phyloP scores from a whole-genome alignment of 2,329 filamentous ascomycete species.

The Rhytidhysteron rufulum region DNA sequence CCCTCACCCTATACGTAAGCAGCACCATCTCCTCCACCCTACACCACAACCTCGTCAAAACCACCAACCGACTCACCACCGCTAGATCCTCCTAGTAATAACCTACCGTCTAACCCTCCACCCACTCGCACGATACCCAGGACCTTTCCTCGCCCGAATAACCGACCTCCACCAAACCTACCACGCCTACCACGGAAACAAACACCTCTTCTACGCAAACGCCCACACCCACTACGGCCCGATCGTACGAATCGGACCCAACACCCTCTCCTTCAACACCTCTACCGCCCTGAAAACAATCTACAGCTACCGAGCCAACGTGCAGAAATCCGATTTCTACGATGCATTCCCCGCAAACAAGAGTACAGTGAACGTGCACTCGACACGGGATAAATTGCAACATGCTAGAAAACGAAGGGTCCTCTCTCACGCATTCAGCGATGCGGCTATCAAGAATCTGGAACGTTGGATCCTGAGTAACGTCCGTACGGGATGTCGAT shows the following conservation, averaged over 20 bases:
- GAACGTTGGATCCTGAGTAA: constrained; percentile 45
- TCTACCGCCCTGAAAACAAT: constrained; percentile 49
- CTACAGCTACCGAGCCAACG: constrained; percentile 46
- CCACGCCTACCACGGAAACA: constrained; percentile 69
- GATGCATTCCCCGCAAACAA: constrained; percentile 43
- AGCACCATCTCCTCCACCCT: neutral
- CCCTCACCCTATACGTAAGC: neutral
- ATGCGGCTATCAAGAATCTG: constrained; percentile 42
- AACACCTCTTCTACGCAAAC: constrained; percentile 68
- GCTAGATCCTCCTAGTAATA: constrained; percentile 11
- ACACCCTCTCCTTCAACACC: constrained; percentile 73
- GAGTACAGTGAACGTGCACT: constrained; percentile 41
- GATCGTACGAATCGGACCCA: constrained; percentile 75
- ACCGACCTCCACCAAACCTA: constrained; percentile 48
- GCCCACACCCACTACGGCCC: constrained; percentile 67
- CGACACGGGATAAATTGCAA: constrained; percentile 41
- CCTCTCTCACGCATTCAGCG: constrained; percentile 45
- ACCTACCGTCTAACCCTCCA: constrained; percentile 41
- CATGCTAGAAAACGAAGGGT: constrained; percentile 47
- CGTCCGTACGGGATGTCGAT: constrained; percentile 37
- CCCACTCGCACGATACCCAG: constrained; percentile 41
- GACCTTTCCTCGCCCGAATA: constrained; percentile 37
- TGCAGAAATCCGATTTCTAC: constrained; percentile 49
- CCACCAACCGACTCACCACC: neutral
- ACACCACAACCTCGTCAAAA: neutral